Percentiles rank a stretch among this genome's conserved stretches.
Conservation (phyloP, 176 grass and related monocot genomes). For the sorghum (Sorghum bicolor) region DNA sequence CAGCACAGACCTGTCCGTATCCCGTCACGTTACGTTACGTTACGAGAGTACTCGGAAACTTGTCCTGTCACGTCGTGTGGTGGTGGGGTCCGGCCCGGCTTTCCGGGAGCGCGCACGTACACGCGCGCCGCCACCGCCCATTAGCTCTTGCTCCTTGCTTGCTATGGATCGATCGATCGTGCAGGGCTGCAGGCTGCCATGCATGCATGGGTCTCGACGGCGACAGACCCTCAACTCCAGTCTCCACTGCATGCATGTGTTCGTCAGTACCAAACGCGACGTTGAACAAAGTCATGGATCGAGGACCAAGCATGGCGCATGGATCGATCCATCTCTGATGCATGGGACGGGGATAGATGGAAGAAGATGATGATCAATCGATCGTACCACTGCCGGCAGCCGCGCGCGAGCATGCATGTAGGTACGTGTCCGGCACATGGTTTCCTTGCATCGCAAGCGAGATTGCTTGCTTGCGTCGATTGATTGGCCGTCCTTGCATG, state of each 20-base stretch:
- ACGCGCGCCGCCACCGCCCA: background rate
- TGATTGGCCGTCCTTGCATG: conserved; percentile 8
- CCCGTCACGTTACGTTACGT: background rate
- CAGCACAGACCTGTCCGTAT: too few species aligned
- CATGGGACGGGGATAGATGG: background rate
- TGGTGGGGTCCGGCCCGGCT: background rate
- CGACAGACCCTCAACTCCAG: too few species aligned
- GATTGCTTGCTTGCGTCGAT: background rate
- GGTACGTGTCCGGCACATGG: background rate
- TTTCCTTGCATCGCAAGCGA: conserved; percentile 28
- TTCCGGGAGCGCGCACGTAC: background rate
- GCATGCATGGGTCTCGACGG: too few species aligned
- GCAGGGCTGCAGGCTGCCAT: too few species aligned
- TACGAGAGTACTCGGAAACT: too few species aligned
- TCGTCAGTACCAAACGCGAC: too few species aligned
- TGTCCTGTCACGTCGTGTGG: too few species aligned
- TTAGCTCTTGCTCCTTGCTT: background rate
- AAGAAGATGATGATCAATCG: background rate
- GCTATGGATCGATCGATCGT: too few species aligned
- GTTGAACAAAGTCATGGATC: background rate
- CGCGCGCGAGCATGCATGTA: background rate
- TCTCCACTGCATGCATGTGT: too few species aligned
- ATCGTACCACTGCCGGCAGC: background rate
- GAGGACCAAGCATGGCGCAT: background rate
- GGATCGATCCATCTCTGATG: background rate